These are phyloP conservation scores for Chytriomyces confervae DNA, from an alignment of 192 early-diverging fungal genomes.

Conservation along the genomic window DNA sequence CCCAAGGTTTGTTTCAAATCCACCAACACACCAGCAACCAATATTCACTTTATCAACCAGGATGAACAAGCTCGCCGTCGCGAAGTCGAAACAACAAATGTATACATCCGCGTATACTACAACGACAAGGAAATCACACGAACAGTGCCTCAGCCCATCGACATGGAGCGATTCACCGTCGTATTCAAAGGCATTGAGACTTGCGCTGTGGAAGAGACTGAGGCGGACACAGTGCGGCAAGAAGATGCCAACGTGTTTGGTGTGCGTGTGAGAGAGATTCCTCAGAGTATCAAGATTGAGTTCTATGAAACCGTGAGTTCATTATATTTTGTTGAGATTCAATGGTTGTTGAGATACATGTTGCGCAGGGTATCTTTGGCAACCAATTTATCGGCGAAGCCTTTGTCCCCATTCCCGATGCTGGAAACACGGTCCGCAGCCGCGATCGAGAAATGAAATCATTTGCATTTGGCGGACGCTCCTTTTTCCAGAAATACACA, in stretches of 20 bases:
- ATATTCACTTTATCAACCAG: too few species aligned
- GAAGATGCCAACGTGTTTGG: slow-evolving; percentile 41
- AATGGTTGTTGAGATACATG: too few species aligned
- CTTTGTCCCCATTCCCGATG: slow-evolving; percentile 46
- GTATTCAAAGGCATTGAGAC: slow-evolving; percentile 50
- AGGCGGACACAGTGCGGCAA: background rate
- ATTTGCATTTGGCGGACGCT: slow-evolving; percentile 30
- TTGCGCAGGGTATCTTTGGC: slow-evolving; percentile 33
- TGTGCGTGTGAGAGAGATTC: slow-evolving; percentile 49
- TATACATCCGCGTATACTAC: slow-evolving; percentile 45
- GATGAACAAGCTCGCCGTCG: slow-evolving; percentile 51
- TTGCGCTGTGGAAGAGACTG: slow-evolving; percentile 18
- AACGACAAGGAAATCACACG: slow-evolving; percentile 55
- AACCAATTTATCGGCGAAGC: slow-evolving; percentile 45
- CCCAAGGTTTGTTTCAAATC: too few species aligned
- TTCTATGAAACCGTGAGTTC: slow-evolving; percentile 54
- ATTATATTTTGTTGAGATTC: slow-evolving; percentile 9
- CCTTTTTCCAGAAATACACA: slow-evolving; percentile 26
- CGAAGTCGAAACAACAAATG: slow-evolving; percentile 37
- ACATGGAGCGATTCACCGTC: slow-evolving; percentile 40
- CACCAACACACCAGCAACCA: too few species aligned
- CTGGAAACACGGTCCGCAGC: slow-evolving; percentile 27
- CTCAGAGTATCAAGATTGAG: slow-evolving; percentile 46
- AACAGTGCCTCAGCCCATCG: slow-evolving; percentile 43
- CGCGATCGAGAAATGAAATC: slow-evolving; percentile 31